A percentile compares a stretch with the other conserved stretches of the same genome.
Conservation (phyloP, 768 basidiomycete genomes). For the Mrakia hoshinonis region DNA sequence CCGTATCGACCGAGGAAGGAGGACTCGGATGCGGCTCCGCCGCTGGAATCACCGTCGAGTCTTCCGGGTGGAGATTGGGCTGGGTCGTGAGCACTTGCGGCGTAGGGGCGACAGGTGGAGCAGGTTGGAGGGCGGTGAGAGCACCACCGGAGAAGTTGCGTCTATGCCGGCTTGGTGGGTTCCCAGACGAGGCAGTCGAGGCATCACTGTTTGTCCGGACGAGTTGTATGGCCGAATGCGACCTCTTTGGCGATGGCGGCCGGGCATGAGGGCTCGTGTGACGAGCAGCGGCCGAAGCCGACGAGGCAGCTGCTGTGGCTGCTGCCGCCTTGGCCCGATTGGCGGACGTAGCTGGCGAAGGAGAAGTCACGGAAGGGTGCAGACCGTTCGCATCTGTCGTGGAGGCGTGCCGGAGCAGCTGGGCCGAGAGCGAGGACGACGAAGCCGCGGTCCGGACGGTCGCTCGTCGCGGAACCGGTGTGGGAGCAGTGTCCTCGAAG, state of each 20-base stretch:
- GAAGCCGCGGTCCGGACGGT: not conserved
- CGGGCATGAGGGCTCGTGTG: not conserved
- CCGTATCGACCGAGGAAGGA: slow-evolving; percentile 13
- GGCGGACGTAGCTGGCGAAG: not conserved
- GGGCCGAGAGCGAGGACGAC: not conserved
- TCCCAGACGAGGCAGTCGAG: not conserved
- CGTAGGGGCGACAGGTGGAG: not conserved
- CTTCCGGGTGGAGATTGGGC: slow-evolving; percentile 1
- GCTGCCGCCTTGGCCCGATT: not conserved
- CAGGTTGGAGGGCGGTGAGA: not conserved
- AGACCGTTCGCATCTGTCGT: not conserved
- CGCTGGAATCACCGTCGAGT: not conserved
- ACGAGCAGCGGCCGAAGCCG: not conserved
- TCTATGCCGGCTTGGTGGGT: not conserved
- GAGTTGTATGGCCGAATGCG: too few relatives aligned
- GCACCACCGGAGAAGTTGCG: not conserved
- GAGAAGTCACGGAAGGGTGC: not conserved
- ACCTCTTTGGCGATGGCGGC: too few relatives aligned
- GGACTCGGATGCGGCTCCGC: slow-evolving; percentile 1
- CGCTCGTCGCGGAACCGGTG: not conserved
- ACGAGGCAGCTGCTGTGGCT: not conserved
- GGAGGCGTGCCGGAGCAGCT: not conserved
- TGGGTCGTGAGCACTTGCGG: slow-evolving; percentile 1
- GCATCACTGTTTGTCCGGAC: not conserved
- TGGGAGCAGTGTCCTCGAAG: not conserved